Conservation (phyloP, 2,329 filamentous ascomycete genomes). For the Botryotinia narcissicola region DNA sequence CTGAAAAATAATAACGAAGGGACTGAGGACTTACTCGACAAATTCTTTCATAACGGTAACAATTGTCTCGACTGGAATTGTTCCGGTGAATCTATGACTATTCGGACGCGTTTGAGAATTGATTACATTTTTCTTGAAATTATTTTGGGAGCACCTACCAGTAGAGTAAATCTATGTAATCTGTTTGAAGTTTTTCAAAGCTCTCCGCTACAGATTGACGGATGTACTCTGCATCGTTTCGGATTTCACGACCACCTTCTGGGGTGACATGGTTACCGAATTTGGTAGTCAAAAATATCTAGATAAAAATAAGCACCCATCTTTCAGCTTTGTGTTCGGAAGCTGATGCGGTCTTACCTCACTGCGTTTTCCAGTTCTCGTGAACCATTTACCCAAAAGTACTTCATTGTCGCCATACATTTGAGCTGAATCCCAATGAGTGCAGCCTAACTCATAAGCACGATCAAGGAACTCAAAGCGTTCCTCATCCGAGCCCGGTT, state of each 20-base stretch:
- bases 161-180: slow-evolving; percentile 23
- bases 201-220: slow-evolving; percentile 20
- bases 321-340: slow-evolving; percentile 39
- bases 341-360: not conserved
- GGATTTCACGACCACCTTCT: slow-evolving; percentile 15
- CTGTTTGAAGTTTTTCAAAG: slow-evolving; percentile 19
- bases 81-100: slow-evolving; percentile 41
- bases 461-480: slow-evolving; percentile 41
- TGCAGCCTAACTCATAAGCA: slow-evolving; percentile 39
- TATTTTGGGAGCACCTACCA: not conserved
- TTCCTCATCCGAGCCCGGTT: slow-evolving; percentile 36
- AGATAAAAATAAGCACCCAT: slow-evolving; percentile 26
- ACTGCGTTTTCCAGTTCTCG: slow-evolving; percentile 30
- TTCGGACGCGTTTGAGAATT: not conserved
- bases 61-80: slow-evolving; percentile 44
- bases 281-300: slow-evolving; percentile 48
- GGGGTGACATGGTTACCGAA: slow-evolving; percentile 21
- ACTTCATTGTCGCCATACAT: slow-evolving; percentile 44
- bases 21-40: slow-evolving; percentile 9
- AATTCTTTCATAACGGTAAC: slow-evolving; percentile 35
- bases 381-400: slow-evolving; percentile 49
- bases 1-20: not conserved
- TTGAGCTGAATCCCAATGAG: slow-evolving; percentile 39
- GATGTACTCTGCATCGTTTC: slow-evolving; percentile 22
- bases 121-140: not conserved